Evolutionary conservation across 1,284 basidiomycete species (phyloP), one percentile per base, ranked within the genome.

Genomic region (Fomes fomentarius): DNA sequence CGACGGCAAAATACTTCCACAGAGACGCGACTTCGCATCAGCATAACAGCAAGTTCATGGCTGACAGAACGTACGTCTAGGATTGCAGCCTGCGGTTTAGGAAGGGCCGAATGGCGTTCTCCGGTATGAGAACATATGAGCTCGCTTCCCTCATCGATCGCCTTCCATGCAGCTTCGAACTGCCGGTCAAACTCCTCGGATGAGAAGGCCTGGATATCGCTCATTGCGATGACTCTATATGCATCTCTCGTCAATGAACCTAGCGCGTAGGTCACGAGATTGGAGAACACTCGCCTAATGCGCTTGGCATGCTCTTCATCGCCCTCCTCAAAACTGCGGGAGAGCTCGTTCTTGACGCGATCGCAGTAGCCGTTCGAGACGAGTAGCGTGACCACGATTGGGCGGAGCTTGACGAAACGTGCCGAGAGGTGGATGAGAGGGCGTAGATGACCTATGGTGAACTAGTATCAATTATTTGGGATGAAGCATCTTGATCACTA

Each of bases 391-490:
- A 66, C 56, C 15, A 41, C n/a, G 11, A 62, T 46, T 2, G 54
- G 49, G 0, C 56, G 54, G 8, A 62, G 41, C 52, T 61, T 56
- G n/a, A 63, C 60, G 11, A 64, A 26, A 3, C 57, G 56, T 2
- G 62, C 60, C 4, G 48, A 39, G 1, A 68, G 53, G 19, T 51
- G 47, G 46, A 57, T 55, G 9, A 66, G 43, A 5, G 66, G 63
- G 15, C 66, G 57, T 2, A 50, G 47, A 26, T 67, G 66, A 6
- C 66, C 66, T 66, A 26, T n/a, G 47, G 35, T 33, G n/a, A n/a
- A n/a, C n/a, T n/a, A n/a, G n/a, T 30, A 30, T 30, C 7, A 7
- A 30, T 30, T 12, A 30, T 30, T 12, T 6, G 24, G n/a, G 19
- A 14, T 1, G 14, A 25, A 26, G 22, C 17, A 22, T 35, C 28